Evolutionary conservation across 805 yeast genomes (phyloP).

Genomic region (Ogataea henricii): DNA sequence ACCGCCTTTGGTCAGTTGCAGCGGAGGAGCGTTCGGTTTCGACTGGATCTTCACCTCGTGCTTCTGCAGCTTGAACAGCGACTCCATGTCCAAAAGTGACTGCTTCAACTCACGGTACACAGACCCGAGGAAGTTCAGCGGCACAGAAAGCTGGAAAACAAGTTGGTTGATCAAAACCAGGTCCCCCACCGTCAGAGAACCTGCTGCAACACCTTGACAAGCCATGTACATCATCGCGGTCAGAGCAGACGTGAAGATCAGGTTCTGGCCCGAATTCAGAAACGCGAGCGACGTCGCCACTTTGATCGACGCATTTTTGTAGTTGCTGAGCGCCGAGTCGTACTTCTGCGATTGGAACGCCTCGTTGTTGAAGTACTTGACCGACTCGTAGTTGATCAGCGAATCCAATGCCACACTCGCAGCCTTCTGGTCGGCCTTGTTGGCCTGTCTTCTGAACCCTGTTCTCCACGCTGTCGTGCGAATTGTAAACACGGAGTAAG

Average conservation of each 20-base stretch:
- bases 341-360: conserved; percentile 75
- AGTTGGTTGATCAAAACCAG: conserved; percentile 91
- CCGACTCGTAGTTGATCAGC: conserved; percentile 90
- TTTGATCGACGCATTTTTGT: conserved; percentile 74
- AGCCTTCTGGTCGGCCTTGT: conserved; percentile 93
- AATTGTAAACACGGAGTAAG: conserved; percentile 85
- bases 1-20: conserved; percentile 59
- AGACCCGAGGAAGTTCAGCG: conserved; percentile 90
- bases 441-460: conserved; percentile 83
- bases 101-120: conserved; percentile 95
- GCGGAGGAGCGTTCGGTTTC: conserved; percentile 60
- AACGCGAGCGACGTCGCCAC: conserved; percentile 84
- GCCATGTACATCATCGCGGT: conserved; percentile 99
- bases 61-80: conserved; percentile 81
- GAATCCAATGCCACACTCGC: conserved; percentile 94
- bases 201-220: conserved; percentile 85
- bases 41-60: conserved; percentile 69
- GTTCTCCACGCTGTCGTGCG: conserved; percentile 97
- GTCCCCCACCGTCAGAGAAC: conserved; percentile 88
- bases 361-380: conserved; percentile 93
- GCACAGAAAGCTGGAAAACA: conserved; percentile 94
- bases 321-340: conserved; percentile 68
- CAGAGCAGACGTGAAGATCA: conserved; percentile 82
- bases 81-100: conserved; percentile 93
- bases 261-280: conserved; percentile 75